A percentile compares a stretch with the other conserved stretches of the same genome.
Conservation (phyloP, 305 asterid species). For the Solanum hybrid region DNA sequence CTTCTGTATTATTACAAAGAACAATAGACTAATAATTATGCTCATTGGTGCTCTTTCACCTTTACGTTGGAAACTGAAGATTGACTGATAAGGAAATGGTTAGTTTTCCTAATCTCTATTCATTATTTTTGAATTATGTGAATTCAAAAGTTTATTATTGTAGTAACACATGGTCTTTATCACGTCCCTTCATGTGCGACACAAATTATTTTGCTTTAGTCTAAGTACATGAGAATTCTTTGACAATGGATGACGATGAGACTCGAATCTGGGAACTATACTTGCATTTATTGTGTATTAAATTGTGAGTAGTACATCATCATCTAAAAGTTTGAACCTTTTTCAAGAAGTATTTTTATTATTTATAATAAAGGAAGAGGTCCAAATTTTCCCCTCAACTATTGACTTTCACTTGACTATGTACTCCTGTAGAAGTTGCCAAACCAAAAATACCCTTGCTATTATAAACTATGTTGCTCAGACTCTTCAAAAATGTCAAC, state of each 20-base stretch:
- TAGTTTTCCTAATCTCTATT: slow-evolving; percentile 14
- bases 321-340: not conserved
- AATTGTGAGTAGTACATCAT: not conserved
- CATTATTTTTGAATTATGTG: not conserved
- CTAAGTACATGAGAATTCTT: not conserved
- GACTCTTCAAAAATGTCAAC: not conserved
- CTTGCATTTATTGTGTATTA: not conserved
- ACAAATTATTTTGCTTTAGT: not conserved
- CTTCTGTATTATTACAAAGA: slow-evolving; percentile 7
- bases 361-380: not conserved
- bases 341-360: not conserved
- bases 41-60: slow-evolving; percentile 16
- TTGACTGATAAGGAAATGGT: slow-evolving; percentile 86
- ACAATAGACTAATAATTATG: slow-evolving; percentile 24
- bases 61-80: slow-evolving; percentile 36
- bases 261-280: not conserved
- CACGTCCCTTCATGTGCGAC: not conserved
- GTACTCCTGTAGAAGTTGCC: not conserved
- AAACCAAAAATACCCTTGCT: not conserved
- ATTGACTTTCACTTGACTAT: not conserved
- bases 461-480: not conserved
- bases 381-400: not conserved
- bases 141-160: not conserved
- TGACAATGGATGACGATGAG: not conserved
- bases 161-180: not conserved